Evolutionary conservation across 2,329 filamentous ascomycete genomes (phyloP).

Genomic region (Fusarium poae): DNA sequence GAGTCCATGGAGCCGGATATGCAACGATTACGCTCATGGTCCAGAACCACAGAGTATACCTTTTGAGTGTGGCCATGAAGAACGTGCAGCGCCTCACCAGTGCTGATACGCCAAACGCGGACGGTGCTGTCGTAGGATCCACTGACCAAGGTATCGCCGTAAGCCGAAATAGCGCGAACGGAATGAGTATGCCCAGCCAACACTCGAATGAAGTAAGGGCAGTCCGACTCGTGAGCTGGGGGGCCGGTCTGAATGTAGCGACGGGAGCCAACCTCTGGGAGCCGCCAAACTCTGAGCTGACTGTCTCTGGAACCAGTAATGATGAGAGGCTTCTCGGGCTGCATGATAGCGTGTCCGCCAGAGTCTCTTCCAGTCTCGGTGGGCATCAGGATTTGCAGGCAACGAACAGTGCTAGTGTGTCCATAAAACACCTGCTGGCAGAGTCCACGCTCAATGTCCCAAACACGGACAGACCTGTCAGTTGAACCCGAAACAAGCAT

Average conservation of each 20-base stretch:
- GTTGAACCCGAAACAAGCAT: constrained; percentile 96
- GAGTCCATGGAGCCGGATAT: constrained; percentile 99
- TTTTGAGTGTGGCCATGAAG: constrained; percentile 90
- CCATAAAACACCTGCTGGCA: constrained; percentile 98
- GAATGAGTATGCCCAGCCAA: constrained; percentile 91
- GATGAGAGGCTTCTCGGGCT: constrained; percentile 94
- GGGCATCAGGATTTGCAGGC: constrained; percentile 93
- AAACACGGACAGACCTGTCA: constrained; percentile 97
- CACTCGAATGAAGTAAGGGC: constrained; percentile 93
- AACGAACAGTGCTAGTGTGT: constrained; percentile 96
- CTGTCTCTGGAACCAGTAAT: constrained; percentile 98
- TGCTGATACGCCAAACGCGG: constrained; percentile 97
- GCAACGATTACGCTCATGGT: constrained; percentile 91
- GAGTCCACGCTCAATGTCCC: constrained; percentile 94
- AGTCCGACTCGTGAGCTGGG: constrained; percentile 80
- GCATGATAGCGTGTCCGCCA: constrained; percentile 83
- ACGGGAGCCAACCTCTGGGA: constrained; percentile 83
- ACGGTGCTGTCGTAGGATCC: constrained; percentile 97
- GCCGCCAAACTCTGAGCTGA: constrained; percentile 91
- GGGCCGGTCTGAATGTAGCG: constrained; percentile 84
- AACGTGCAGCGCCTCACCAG: constrained; percentile 86
- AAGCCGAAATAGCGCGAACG: constrained; percentile 93
- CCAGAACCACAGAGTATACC: constrained; percentile 96
- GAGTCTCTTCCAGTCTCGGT: constrained; percentile 78
- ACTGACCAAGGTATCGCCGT: constrained; percentile 95